Evolutionary conservation across 2,329 filamentous ascomycete genomes (phyloP), one percentile per base, ranked within the genome.

Genomic region (Neoascochyta sp.): DNA sequence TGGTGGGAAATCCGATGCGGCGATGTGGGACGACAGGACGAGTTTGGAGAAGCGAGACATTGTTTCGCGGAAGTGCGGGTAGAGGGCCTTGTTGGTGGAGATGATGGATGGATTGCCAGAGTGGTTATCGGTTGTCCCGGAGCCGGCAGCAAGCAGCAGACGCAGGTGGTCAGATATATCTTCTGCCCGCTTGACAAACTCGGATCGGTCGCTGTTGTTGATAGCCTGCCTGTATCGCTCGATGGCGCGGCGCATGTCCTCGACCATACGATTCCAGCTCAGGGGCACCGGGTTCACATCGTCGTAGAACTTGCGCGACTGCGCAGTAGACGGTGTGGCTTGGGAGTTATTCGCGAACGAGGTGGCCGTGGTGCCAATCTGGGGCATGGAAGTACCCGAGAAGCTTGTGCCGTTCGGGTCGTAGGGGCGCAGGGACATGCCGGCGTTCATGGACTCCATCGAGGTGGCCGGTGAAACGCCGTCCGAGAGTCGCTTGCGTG

Each of bases 11-110:
- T 98, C 92, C 18, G 90, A 86, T 5, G 90, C 88, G 21, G 92
- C 92, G 58, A 98, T 95, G 59, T 98, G 92, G 9, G 92, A 96
- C 3, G 92, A 98, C 27, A 98, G 81, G 24, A 98, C 92, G 7
- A 98, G 74, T 63, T 98, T 98, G n/a, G 92, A 96, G 62, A 98
- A 98, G 52, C 94, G 89, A 24, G 92, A 96, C 92, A 98, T 98
- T 81, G 96, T 96, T 59, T 96, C 92, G 31, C 92, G 76, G 66
- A 98, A 98, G 64, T 96, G 89, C 14, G 92, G 92, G 57, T 96
- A 96, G 10, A 98, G 71, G 0, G 88, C 86, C 63, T 96, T 96
- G 70, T 98, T 98, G 4, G 87, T 93, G 5, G 89, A 95, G 38
- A 98, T 98, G 53, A 98, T 95, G n/a, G 92, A 96, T 4, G 92